Percentiles rank a stretch among this genome's conserved stretches.
Evolutionary conservation across 2,329 filamentous ascomycete species (phyloP).

Genomic region (Penicillium sp.): DNA sequence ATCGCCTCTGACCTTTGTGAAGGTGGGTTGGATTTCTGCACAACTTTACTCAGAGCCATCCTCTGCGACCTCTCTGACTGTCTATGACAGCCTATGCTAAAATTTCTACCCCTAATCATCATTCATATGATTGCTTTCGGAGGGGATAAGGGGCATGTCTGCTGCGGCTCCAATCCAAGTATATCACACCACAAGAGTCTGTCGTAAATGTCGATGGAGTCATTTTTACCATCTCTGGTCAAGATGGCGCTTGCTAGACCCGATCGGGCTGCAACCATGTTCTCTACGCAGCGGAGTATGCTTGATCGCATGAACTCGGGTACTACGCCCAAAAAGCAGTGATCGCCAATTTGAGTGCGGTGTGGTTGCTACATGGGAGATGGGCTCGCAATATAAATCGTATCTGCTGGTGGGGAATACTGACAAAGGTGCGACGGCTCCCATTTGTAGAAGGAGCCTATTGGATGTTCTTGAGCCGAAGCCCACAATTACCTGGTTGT

Average conservation of each 20-base stretch:
- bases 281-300: background rate
- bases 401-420: background rate
- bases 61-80: too few species aligned
- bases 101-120: background rate
- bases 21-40: too few species aligned
- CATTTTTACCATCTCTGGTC: background rate
- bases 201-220: background rate
- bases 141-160: too few species aligned
- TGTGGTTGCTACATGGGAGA: too few species aligned
- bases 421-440: background rate
- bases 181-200: background rate
- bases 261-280: background rate
- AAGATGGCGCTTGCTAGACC: background rate
- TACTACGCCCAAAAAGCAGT: background rate
- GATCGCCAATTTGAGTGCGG: background rate
- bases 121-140: too few species aligned
- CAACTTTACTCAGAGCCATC: too few species aligned
- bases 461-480: background rate
- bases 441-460: background rate
- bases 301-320: background rate
- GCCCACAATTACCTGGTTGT: background rate
- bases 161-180: background rate
- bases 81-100: too few species aligned
- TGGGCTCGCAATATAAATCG: background rate
- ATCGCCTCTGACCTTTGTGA: conserved; percentile 69